Conservation (phyloP, 495 filamentous ascomycete species). For the Lasiosphaeria miniovina region DNA sequence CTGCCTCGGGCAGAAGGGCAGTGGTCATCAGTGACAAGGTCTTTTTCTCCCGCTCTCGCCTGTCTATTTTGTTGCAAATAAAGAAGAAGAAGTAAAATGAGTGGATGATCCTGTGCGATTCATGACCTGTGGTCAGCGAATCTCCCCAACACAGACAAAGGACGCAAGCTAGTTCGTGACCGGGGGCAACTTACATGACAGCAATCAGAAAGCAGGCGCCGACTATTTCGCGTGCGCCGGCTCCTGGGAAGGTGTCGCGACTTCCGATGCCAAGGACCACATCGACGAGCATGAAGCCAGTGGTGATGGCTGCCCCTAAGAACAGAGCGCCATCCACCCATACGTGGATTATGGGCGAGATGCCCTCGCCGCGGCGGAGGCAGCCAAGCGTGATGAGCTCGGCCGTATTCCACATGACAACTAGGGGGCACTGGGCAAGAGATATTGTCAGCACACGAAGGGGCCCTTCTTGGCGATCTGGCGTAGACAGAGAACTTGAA, state of each 20-base stretch:
- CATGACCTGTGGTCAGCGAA: neutral
- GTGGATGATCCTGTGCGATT: slow-evolving; percentile 17
- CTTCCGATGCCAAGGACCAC: slow-evolving; percentile 9
- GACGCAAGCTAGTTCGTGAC: neutral
- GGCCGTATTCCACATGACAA: slow-evolving; percentile 18
- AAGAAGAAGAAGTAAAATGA: slow-evolving; percentile 20
- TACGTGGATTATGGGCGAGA: slow-evolving; percentile 16
- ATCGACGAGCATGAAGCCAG: slow-evolving; percentile 11
- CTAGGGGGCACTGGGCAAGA: slow-evolving; percentile 10
- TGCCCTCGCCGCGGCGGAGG: slow-evolving; percentile 11
- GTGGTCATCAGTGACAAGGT: slow-evolving; percentile 2
- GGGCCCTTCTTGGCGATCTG: neutral
- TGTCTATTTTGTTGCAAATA: slow-evolving; percentile 9
- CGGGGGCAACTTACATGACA: slow-evolving; percentile 12
- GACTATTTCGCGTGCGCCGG: slow-evolving; percentile 12
- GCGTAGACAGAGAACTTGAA: neutral
- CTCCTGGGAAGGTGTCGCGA: neutral
- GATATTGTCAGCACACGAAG: too few species aligned
- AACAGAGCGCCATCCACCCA: slow-evolving; percentile 15
- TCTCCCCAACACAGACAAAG: neutral
- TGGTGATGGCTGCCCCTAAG: slow-evolving; percentile 3
- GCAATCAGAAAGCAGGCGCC: slow-evolving; percentile 10
- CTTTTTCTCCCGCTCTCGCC: neutral
- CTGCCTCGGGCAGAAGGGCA: too few species aligned
- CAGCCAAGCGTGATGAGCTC: slow-evolving; percentile 14